phyloP scores from a whole-genome alignment of 345 rosid genomes.

The Linum usitatissimum region DNA sequence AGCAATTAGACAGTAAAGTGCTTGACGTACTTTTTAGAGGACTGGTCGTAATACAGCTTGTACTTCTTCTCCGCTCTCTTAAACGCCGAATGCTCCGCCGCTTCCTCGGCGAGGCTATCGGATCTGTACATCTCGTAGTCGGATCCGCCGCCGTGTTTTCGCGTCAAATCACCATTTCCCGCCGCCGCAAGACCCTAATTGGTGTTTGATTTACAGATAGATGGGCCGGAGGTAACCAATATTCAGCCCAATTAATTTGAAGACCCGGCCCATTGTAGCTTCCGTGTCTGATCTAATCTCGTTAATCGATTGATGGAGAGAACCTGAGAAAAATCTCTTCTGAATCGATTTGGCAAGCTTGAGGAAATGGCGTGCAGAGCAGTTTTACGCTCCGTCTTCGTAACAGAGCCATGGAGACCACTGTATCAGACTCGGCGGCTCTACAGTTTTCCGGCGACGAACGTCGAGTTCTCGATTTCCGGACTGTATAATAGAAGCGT shows the following conservation, averaged over 20 bases:
- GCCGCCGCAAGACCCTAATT: not conserved
- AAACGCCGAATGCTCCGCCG: constrained; percentile 58
- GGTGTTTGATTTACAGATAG: no score
- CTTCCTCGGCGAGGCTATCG: constrained; percentile 33
- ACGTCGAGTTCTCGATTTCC: constrained; percentile 19
- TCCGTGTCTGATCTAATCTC: not conserved
- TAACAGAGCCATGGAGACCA: constrained; percentile 44
- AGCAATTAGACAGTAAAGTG: not conserved
- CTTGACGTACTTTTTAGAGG: constrained; percentile 42
- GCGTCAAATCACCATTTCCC: not conserved
- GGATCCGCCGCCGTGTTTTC: not conserved
- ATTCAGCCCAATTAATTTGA: not conserved
- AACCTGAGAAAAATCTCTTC: not conserved
- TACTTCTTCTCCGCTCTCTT: constrained; percentile 84
- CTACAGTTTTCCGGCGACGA: constrained; percentile 17
- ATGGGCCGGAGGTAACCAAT: not conserved
- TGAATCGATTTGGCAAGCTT: constrained; percentile 3
- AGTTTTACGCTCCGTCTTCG: constrained; percentile 45
- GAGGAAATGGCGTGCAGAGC: constrained; percentile 61
- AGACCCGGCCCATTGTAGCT: not conserved
- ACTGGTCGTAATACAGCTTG: constrained; percentile 68
- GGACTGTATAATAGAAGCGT: constrained; percentile 18
- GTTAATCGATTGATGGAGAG: not conserved
- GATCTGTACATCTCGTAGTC: constrained; percentile 46
- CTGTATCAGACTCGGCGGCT: constrained; percentile 24